phyloP scores from a whole-genome alignment of 2,329 filamentous ascomycete genomes.

The Alternaria panax region DNA sequence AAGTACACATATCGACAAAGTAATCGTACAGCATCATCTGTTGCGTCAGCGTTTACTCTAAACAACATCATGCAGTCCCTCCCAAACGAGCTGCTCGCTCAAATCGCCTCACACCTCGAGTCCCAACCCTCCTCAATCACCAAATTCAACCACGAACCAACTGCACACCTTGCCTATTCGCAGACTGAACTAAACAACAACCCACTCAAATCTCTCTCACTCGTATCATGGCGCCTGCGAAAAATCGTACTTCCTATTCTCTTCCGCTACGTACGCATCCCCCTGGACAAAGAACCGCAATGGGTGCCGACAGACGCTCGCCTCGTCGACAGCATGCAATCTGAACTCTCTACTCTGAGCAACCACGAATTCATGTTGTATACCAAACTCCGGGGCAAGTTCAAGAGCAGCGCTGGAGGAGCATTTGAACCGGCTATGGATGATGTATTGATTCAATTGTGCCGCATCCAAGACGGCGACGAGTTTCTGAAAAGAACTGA shows the following conservation, averaged over 20 bases:
- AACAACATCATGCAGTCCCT: conserved; percentile 33
- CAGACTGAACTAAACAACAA: neutral
- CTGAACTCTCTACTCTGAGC: conserved; percentile 39
- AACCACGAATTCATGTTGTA: conserved; percentile 46
- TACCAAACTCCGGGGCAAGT: conserved; percentile 41
- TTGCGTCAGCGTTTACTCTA: accelerated
- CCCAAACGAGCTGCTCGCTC: conserved; percentile 48
- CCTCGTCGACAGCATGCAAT: conserved; percentile 45
- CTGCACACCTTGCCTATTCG: conserved; percentile 32
- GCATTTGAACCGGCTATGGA: conserved; percentile 43
- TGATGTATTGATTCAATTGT: conserved; percentile 44
- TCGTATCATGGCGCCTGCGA: conserved; percentile 43
- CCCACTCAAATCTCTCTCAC: conserved; percentile 43
- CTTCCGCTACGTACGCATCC: conserved; percentile 40
- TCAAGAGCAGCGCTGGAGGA: conserved; percentile 40
- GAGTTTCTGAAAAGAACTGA: conserved; percentile 35
- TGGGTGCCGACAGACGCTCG: conserved; percentile 47
- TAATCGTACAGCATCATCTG: accelerated
- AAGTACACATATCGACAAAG: accelerated
- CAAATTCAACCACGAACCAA: conserved; percentile 46
- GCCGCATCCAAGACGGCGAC: conserved; percentile 41
- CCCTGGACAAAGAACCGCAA: conserved; percentile 38
- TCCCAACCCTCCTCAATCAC: conserved; percentile 39
- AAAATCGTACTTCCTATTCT: conserved; percentile 43
- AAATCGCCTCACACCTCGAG: conserved; percentile 45